A percentile compares a stretch with the other conserved stretches of the same genome.
Evolutionary conservation across 2,329 filamentous ascomycete genomes (phyloP).

Genomic region (Clonostachys solani): DNA sequence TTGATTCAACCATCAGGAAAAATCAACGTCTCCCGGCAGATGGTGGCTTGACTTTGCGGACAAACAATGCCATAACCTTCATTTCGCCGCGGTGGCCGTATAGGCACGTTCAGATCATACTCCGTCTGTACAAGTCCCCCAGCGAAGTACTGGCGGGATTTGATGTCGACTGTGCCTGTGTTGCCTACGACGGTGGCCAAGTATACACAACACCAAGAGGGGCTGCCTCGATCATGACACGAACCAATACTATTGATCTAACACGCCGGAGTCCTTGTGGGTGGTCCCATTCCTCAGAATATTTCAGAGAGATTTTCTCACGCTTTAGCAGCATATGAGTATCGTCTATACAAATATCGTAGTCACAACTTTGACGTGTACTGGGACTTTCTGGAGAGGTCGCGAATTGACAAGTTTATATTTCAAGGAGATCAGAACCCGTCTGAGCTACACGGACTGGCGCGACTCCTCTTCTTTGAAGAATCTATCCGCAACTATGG

Average conservation of each 20-base stretch:
- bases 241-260: conserved; percentile 70
- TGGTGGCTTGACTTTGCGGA: conserved; percentile 44
- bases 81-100: conserved; percentile 66
- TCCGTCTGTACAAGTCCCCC: conserved; percentile 75
- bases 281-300: not conserved
- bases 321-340: conserved; percentile 57
- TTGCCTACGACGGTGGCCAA: conserved; percentile 73
- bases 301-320: not conserved
- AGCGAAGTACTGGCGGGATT: conserved; percentile 85
- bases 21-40: conserved; percentile 48
- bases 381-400: conserved; percentile 67
- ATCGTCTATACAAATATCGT: conserved; percentile 72
- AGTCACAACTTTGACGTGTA: conserved; percentile 73
- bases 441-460: conserved; percentile 1
- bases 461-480: conserved; percentile 4
- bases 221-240: conserved; percentile 68
- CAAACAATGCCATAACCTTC: conserved; percentile 76
- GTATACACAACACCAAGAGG: conserved; percentile 70
- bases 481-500: not conserved
- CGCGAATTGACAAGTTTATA: conserved; percentile 47
- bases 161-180: conserved; percentile 81
- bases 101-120: conserved; percentile 70
- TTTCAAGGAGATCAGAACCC: not conserved
- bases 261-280: conserved; percentile 63
- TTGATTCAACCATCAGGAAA: conserved; percentile 67